These are phyloP conservation scores for Delonix regia DNA, from an alignment of 306 rosid genomes.

Conservation along the genomic window DNA sequence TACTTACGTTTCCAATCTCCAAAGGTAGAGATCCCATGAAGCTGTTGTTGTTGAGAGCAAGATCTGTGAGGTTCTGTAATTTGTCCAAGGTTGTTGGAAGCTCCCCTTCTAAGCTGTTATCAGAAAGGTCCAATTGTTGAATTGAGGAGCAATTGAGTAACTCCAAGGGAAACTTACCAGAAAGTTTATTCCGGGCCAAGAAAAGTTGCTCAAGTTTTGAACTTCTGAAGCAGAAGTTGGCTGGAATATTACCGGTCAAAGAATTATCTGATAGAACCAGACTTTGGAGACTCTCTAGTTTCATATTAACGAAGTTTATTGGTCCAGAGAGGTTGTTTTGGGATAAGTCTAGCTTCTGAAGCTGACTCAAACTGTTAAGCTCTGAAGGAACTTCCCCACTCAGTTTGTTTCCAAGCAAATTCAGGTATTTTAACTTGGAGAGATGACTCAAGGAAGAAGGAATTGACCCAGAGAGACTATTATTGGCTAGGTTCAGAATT, in stretches of 20 bases:
- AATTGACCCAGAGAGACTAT: slow-evolving; percentile 79
- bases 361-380: slow-evolving; percentile 66
- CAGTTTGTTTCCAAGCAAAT: slow-evolving; percentile 77
- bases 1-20: slow-evolving; percentile 74
- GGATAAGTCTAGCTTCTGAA: slow-evolving; percentile 81
- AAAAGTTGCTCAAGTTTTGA: slow-evolving; percentile 67
- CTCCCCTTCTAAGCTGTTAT: slow-evolving; percentile 70
- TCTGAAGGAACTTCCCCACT: slow-evolving; percentile 69
- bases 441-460: slow-evolving; percentile 62
- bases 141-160: slow-evolving; percentile 69
- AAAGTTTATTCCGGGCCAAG: slow-evolving; percentile 72
- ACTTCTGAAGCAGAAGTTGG: slow-evolving; percentile 61
- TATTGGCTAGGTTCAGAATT: slow-evolving; percentile 81
- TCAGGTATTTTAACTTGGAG: slow-evolving; percentile 69
- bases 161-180: slow-evolving; percentile 74
- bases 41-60: slow-evolving; percentile 85
- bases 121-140: slow-evolving; percentile 88
- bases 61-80: slow-evolving; percentile 69
- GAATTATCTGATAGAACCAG: slow-evolving; percentile 78
- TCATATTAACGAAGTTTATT: slow-evolving; percentile 49
- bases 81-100: slow-evolving; percentile 64
- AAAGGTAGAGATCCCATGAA: slow-evolving; percentile 73
- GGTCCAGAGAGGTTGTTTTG: slow-evolving; percentile 77
- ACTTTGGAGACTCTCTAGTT: slow-evolving; percentile 54
- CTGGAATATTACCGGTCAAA: slow-evolving; percentile 72